Evolutionary conservation across 2,329 filamentous ascomycete genomes (phyloP).

Genomic region (Pyrenochaeta sp.): DNA sequence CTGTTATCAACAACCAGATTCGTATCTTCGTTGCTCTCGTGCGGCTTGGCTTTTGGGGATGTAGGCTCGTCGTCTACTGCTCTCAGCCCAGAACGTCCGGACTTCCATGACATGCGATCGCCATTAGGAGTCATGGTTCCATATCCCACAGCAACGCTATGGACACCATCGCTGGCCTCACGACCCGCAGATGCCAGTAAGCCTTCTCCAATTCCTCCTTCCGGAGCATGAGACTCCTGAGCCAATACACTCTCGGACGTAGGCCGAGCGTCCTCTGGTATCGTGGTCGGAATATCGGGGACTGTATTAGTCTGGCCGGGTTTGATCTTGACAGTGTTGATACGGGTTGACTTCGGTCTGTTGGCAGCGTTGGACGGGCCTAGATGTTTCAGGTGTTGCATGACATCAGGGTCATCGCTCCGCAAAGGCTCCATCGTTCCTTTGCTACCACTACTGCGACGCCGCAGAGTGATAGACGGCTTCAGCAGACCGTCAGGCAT

Average conservation of each 20-base stretch:
- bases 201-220: slow-evolving; percentile 63
- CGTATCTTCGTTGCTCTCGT: slow-evolving; percentile 22
- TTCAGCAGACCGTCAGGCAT: slow-evolving; percentile 38
- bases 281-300: slow-evolving; percentile 58
- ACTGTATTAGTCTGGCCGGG: slow-evolving; percentile 67
- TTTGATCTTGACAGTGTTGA: slow-evolving; percentile 72
- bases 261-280: slow-evolving; percentile 51
- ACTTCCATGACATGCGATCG: slow-evolving; percentile 23
- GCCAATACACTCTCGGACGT: slow-evolving; percentile 28
- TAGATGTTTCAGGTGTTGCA: slow-evolving; percentile 68
- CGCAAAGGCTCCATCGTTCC: slow-evolving; percentile 53
- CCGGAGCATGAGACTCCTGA: slow-evolving; percentile 49
- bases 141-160: slow-evolving; percentile 62
- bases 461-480: slow-evolving; percentile 55
- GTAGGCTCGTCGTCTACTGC: slow-evolving; percentile 23
- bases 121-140: slow-evolving; percentile 48
- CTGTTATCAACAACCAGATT: slow-evolving; percentile 29
- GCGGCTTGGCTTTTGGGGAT: slow-evolving; percentile 34
- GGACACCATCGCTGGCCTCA: slow-evolving; percentile 71
- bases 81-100: slow-evolving; percentile 25
- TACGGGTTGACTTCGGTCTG: slow-evolving; percentile 67
- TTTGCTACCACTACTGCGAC: slow-evolving; percentile 54
- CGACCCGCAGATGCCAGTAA: slow-evolving; percentile 63
- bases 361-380: slow-evolving; percentile 71
- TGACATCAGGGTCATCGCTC: slow-evolving; percentile 63